Conservation (phyloP, 768 basidiomycete genomes). For the Boletus reticuloceps region DNA sequence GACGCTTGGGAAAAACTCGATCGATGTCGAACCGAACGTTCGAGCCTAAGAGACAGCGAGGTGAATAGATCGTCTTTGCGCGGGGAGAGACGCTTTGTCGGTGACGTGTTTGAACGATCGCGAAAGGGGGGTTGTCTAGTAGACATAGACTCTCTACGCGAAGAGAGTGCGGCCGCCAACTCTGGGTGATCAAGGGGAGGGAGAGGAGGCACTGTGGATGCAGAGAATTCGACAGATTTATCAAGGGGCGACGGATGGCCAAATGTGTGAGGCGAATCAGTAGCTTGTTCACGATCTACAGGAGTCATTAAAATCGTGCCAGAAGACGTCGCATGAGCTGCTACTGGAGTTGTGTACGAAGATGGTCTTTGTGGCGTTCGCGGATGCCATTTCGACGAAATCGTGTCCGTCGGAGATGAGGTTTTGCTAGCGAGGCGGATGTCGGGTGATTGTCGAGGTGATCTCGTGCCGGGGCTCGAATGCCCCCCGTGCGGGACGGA, state of each 20-base stretch:
- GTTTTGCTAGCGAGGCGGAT: conserved; percentile 20
- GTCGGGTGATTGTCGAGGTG: conserved; percentile 20
- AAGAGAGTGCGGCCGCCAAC: conserved; percentile 20
- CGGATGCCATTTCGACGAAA: conserved; percentile 25
- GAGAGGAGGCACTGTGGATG: conserved; percentile 47
- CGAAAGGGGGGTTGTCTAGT: conserved; percentile 9
- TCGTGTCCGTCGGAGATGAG: conserved; percentile 31
- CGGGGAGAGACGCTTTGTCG: conserved; percentile 9
- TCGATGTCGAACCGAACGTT: conserved; percentile 26
- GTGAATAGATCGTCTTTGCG: conserved; percentile 21
- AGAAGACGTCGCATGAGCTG: conserved; percentile 12
- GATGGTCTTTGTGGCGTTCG: conserved; percentile 25
- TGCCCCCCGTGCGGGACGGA: conserved; percentile 1
- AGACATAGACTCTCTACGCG: conserved; percentile 16
- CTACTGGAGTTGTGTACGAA: conserved; percentile 17
- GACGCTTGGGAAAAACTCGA: conserved; percentile 28
- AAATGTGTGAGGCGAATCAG: conserved; percentile 42
- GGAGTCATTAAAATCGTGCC: conserved; percentile 27
- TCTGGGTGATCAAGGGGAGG: conserved; percentile 50
- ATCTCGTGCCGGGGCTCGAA: conserved; percentile 12
- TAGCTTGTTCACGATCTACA: conserved; percentile 16
- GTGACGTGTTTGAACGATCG: conserved; percentile 25
- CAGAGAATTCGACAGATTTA: conserved; percentile 16
- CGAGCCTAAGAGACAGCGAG: conserved; percentile 25
- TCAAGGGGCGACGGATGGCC: conserved; percentile 36